Evolutionary conservation across 2,329 filamentous ascomycete genomes (phyloP).

Genomic region (Arthroderma uncinatum): DNA sequence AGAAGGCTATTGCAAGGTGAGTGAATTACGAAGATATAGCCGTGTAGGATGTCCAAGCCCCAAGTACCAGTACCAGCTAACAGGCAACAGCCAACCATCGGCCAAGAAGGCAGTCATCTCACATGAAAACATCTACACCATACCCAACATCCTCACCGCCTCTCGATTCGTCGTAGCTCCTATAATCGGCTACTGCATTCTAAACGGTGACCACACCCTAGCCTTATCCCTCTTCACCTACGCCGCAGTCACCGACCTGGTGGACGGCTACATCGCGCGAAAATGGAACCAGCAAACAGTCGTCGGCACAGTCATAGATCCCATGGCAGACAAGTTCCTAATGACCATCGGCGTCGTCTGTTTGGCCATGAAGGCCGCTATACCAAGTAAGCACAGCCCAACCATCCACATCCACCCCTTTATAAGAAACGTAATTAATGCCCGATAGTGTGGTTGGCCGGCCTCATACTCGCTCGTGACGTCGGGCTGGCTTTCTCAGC

Average conservation of each 20-base stretch:
- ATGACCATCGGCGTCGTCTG: slow-evolving; percentile 90
- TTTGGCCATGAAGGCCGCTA: slow-evolving; percentile 66
- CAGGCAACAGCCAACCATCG: too few relatives aligned
- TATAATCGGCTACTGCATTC: slow-evolving; percentile 74
- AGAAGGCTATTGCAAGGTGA: too few relatives aligned
- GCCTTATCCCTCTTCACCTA: slow-evolving; percentile 83
- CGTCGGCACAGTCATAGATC: slow-evolving; percentile 86
- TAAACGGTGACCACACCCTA: slow-evolving; percentile 67
- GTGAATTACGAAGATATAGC: too few relatives aligned
- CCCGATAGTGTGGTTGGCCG: slow-evolving; percentile 51
- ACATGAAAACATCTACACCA: slow-evolving; percentile 88
- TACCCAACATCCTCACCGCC: slow-evolving; percentile 89
- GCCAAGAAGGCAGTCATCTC: not conserved
- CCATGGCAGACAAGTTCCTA: slow-evolving; percentile 90
- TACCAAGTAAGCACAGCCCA: slow-evolving; percentile 71
- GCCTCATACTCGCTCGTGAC: slow-evolving; percentile 84
- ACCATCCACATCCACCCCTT: too few relatives aligned
- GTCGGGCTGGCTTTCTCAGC: slow-evolving; percentile 71
- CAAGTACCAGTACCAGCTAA: too few relatives aligned
- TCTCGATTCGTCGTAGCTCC: slow-evolving; percentile 75
- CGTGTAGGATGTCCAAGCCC: too few relatives aligned
- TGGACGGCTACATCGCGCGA: slow-evolving; percentile 90
- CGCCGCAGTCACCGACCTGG: slow-evolving; percentile 77
- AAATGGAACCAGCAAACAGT: slow-evolving; percentile 83
- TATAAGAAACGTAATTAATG: too few relatives aligned